These are phyloP conservation scores for Chaetomium olivaceum DNA, from an alignment of 2,329 filamentous ascomycete species.

Conservation along the genomic window DNA sequence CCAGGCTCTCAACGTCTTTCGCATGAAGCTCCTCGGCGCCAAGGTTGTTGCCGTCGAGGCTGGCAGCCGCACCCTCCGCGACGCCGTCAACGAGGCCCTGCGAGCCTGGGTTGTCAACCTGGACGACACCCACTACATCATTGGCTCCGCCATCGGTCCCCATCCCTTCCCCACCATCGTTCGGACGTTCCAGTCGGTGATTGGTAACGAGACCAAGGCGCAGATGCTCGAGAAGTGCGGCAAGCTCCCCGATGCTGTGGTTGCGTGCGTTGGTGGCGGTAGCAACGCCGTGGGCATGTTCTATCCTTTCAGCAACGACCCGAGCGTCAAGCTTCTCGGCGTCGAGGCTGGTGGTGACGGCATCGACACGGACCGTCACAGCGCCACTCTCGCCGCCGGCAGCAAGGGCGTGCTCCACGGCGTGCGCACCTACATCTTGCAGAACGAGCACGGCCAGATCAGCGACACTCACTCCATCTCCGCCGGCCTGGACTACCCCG, in stretches of 20 bases:
- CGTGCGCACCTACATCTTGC: slow-evolving; percentile 91
- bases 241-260: slow-evolving; percentile 91
- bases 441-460: slow-evolving; percentile 91
- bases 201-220: slow-evolving; percentile 89
- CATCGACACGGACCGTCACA: slow-evolving; percentile 80
- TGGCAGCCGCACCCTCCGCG: slow-evolving; percentile 77
- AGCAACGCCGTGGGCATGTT: slow-evolving; percentile 98
- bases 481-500: slow-evolving; percentile 94
- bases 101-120: slow-evolving; percentile 92
- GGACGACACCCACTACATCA: slow-evolving; percentile 95
- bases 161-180: slow-evolving; percentile 98
- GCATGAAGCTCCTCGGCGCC: slow-evolving; percentile 93
- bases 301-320: slow-evolving; percentile 88
- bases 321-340: slow-evolving; percentile 81
- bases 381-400: slow-evolving; percentile 82
- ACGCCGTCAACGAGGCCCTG: slow-evolving; percentile 93
- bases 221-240: slow-evolving; percentile 84
- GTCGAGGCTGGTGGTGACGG: slow-evolving; percentile 96
- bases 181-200: slow-evolving; percentile 95
- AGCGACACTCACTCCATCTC: slow-evolving; percentile 94
- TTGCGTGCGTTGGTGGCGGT: slow-evolving; percentile 94
- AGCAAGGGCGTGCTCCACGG: slow-evolving; percentile 93
- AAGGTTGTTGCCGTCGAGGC: slow-evolving; percentile 91
- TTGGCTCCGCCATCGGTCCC: slow-evolving; percentile 94
- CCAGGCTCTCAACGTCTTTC: slow-evolving; percentile 96